Conservation (phyloP, 306 rosid species). For the Sphenostylis stenocarpa region DNA sequence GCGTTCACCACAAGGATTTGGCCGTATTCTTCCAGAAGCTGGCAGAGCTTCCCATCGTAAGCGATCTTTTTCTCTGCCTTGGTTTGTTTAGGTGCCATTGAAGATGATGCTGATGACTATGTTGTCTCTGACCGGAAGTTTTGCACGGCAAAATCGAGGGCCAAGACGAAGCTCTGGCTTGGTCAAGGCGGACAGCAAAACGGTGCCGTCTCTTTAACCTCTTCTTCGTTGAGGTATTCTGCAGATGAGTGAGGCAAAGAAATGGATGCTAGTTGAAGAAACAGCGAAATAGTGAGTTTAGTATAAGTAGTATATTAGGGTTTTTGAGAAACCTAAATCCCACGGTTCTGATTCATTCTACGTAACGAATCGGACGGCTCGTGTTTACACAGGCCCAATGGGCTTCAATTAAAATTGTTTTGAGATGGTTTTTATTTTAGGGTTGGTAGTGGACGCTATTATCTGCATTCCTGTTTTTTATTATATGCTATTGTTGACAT, state of each 20-base stretch:
- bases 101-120: not conserved
- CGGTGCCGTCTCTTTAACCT: conserved; percentile 75
- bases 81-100: conserved; percentile 60
- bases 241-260: not conserved
- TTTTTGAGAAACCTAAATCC: not conserved
- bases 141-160: conserved; percentile 55
- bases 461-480: too few species aligned
- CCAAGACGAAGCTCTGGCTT: conserved; percentile 60
- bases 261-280: not conserved
- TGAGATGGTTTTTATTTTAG: too few species aligned
- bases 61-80: conserved; percentile 81
- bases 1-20: conserved; percentile 85
- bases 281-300: not conserved
- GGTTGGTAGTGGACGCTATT: too few species aligned
- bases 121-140: not conserved
- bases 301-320: conserved; percentile 17
- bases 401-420: too few species aligned
- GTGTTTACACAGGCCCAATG: not conserved
- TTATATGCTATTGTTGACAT: too few species aligned
- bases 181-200: conserved; percentile 76
- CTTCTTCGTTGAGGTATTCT: not conserved
- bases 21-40: conserved; percentile 62
- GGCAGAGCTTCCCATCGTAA: conserved; percentile 75
- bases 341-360: not conserved
- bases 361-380: not conserved